Conservation (phyloP, 2,329 filamentous ascomycete genomes). For the Aspergillus costaricaensis region DNA sequence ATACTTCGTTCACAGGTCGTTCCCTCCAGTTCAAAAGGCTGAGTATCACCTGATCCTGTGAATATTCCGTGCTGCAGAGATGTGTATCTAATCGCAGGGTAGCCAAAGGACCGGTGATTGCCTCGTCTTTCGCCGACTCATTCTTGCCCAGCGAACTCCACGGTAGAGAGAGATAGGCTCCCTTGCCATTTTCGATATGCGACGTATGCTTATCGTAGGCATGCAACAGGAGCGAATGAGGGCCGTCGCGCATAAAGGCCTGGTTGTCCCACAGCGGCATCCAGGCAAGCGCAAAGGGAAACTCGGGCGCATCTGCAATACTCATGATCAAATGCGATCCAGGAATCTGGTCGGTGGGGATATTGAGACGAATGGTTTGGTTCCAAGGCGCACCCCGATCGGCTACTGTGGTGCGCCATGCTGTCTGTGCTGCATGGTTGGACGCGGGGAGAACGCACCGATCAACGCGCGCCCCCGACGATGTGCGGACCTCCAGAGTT, state of each 20-base stretch:
- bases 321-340: constrained; percentile 87
- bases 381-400: constrained; percentile 83
- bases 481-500: constrained; percentile 81
- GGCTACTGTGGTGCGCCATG: constrained; percentile 82
- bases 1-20: constrained; percentile 68
- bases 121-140: constrained; percentile 69
- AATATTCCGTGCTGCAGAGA: constrained; percentile 91
- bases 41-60: constrained; percentile 84
- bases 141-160: constrained; percentile 72
- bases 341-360: constrained; percentile 77
- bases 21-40: constrained; percentile 86
- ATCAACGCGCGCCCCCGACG: constrained; percentile 78
- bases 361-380: constrained; percentile 78
- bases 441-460: constrained; percentile 85
- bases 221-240: constrained; percentile 80
- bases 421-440: constrained; percentile 74
- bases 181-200: constrained; percentile 69
- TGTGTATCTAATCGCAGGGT: constrained; percentile 79
- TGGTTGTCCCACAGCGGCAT: constrained; percentile 91
- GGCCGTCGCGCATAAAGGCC: constrained; percentile 84
- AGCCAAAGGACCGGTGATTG: constrained; percentile 75
- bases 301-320: constrained; percentile 79
- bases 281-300: constrained; percentile 88
- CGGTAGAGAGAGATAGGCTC: constrained; percentile 81
- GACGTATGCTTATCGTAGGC: constrained; percentile 90